Evolutionary conservation across 176 grass and related monocot genomes (phyloP).

Genomic region (Bolboschoenus planiculmis): DNA sequence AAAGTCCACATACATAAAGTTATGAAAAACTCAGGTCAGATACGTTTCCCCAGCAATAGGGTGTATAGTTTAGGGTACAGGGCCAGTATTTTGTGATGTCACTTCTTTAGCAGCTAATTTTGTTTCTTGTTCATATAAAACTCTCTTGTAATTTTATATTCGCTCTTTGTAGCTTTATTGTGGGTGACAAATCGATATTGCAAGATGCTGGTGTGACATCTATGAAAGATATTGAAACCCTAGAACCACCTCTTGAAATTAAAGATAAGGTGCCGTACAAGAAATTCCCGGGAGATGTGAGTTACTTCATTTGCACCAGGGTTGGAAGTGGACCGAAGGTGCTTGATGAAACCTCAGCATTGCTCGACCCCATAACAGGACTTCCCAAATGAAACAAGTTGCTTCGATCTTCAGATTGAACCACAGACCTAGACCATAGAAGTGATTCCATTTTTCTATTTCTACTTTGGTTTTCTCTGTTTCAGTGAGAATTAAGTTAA

Average conservation of each 20-base stretch:
- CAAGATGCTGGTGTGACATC: conserved; percentile 53
- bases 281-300: conserved; percentile 35
- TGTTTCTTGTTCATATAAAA: not conserved
- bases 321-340: conserved; percentile 40
- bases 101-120: not conserved
- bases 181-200: conserved; percentile 87
- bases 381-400: conserved; percentile 27
- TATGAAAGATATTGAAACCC: conserved; percentile 50
- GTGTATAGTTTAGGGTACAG: not conserved
- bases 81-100: not conserved
- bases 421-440: not conserved
- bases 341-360: conserved; percentile 32
- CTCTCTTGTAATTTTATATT: not conserved
- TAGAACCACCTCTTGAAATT: conserved; percentile 48
- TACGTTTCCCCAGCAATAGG: not conserved
- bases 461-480: not conserved
- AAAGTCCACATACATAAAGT: not conserved
- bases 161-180: conserved; percentile 47
- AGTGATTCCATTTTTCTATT: not conserved
- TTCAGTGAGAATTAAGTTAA: not conserved
- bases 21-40: not conserved
- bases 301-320: conserved; percentile 50
- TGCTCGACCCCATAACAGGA: conserved; percentile 32
- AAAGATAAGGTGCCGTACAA: conserved; percentile 40
- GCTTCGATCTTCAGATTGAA: not conserved